Evolutionary conservation across 2,329 filamentous ascomycete genomes (phyloP).

Genomic region (Paraphaeosphaeria sporulosa): DNA sequence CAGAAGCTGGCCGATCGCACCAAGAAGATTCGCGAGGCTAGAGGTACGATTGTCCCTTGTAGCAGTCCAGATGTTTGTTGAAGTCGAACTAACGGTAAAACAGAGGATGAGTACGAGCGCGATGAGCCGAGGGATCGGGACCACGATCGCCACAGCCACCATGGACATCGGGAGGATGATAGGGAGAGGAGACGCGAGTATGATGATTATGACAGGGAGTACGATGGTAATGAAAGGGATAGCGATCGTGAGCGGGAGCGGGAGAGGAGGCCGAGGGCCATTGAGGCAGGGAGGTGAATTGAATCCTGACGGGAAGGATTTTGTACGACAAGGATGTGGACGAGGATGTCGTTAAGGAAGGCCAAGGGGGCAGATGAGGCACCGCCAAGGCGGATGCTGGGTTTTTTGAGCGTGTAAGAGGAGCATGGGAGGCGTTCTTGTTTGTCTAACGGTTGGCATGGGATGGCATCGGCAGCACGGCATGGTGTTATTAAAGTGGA

Average conservation of each 20-base stretch:
- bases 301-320: not conserved
- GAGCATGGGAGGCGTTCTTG: too few species aligned
- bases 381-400: not conserved
- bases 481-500: too few species aligned
- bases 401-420: not conserved
- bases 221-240: slow-evolving; percentile 34
- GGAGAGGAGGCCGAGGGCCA: slow-evolving; percentile 26
- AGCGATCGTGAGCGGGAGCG: slow-evolving; percentile 24
- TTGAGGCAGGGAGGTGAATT: slow-evolving; percentile 43
- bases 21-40: slow-evolving; percentile 72
- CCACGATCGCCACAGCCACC: slow-evolving; percentile 33
- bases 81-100: slow-evolving; percentile 9
- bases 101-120: slow-evolving; percentile 44
- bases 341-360: not conserved
- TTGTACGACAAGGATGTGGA: too few species aligned
- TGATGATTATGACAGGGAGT: slow-evolving; percentile 36
- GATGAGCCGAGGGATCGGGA: slow-evolving; percentile 31
- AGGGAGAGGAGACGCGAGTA: slow-evolving; percentile 34
- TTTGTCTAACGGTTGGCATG: not conserved
- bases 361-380: not conserved
- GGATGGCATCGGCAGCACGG: too few species aligned
- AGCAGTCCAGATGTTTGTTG: too few species aligned
- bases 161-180: slow-evolving; percentile 40
- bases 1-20: slow-evolving; percentile 85
- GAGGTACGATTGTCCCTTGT: slow-evolving; percentile 6